phyloP scores from a whole-genome alignment of 805 yeast genomes.

The Candida silvatica region DNA sequence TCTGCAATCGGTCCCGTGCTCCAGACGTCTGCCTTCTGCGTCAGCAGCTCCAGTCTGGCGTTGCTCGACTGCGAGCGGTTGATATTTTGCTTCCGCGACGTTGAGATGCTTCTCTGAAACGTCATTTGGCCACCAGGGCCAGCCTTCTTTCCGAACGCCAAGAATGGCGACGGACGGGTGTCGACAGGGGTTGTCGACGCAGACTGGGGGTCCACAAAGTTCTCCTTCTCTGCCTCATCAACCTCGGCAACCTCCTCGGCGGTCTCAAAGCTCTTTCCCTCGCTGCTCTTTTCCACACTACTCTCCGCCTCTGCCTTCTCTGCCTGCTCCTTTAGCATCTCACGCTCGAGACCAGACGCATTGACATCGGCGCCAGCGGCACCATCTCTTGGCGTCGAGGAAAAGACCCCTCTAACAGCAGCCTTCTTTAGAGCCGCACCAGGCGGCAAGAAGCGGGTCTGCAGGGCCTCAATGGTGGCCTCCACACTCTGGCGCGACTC shows the following conservation, averaged over 20 bases:
- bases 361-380: no score
- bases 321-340: no score
- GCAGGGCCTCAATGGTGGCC: no score
- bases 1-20: not conserved
- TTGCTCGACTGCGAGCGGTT: conserved; percentile 7
- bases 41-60: conserved; percentile 12
- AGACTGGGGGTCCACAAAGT: not conserved
- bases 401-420: no score
- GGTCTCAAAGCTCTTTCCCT: not conserved
- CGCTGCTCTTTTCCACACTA: not conserved
- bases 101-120: not conserved
- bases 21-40: conserved; percentile 11
- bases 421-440: no score
- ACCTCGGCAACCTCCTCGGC: not conserved
- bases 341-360: no score
- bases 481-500: not conserved
- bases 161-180: not conserved
- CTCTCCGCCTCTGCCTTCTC: no score
- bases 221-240: not conserved
- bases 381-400: no score
- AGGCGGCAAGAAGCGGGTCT: no score
- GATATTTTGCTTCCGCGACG: conserved; percentile 4
- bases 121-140: not conserved
- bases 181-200: not conserved
- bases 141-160: not conserved